Evolutionary conservation across 768 basidiomycete species (phyloP).

Genomic region (Harrya chromipes): DNA sequence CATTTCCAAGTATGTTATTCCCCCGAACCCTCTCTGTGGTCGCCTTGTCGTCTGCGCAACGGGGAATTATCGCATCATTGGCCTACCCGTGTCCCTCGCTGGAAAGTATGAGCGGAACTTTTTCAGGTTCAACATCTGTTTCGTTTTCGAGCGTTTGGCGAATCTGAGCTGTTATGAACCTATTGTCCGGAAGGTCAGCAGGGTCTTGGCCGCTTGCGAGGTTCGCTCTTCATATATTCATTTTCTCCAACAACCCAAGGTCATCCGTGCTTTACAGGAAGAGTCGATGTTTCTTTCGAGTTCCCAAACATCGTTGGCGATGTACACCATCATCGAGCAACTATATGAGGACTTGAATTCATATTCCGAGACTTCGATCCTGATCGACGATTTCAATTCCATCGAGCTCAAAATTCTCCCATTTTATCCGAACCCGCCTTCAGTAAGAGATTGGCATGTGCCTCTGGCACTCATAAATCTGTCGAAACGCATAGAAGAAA

Average conservation of each 20-base stretch:
- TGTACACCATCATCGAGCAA: conserved; percentile 88
- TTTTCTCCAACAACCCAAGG: background rate
- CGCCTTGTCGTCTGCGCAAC: conserved; percentile 86
- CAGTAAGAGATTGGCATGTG: conserved; percentile 93
- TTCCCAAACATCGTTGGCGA: conserved; percentile 57
- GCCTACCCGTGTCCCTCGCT: conserved; percentile 80
- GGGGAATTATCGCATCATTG: conserved; percentile 79
- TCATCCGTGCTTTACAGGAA: conserved; percentile 48
- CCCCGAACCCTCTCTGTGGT: conserved; percentile 79
- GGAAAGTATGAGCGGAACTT: conserved; percentile 82
- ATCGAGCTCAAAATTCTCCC: conserved; percentile 96
- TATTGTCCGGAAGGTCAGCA: conserved; percentile 89
- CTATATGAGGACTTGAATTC: conserved; percentile 97
- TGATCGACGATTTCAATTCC: conserved; percentile 88
- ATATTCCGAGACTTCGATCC: conserved; percentile 93
- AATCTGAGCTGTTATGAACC: conserved; percentile 96
- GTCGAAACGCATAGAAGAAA: conserved; percentile 74
- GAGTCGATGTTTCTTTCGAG: conserved; percentile 88
- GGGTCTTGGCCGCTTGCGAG: conserved; percentile 87
- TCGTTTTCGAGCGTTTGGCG: conserved; percentile 89
- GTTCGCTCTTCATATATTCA: conserved; percentile 41
- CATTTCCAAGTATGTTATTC: conserved; percentile 93
- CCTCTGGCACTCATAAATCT: conserved; percentile 88
- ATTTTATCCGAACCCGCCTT: conserved; percentile 91
- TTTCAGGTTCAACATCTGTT: conserved; percentile 93